phyloP scores from a whole-genome alignment of 495 filamentous ascomycete species.

The Chaetomium tenue region DNA sequence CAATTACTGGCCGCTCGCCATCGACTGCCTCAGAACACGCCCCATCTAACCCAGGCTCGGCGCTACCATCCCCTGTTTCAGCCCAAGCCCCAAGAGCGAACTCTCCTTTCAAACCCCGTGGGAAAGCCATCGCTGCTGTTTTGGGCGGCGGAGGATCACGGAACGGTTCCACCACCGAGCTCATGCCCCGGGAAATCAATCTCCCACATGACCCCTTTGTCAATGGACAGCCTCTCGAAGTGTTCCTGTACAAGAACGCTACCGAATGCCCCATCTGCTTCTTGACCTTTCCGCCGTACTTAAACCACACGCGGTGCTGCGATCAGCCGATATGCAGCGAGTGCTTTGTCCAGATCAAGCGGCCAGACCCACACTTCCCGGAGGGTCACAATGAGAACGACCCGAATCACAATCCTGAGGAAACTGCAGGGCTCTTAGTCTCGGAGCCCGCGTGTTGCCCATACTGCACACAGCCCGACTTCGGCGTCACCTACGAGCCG shows the following conservation, averaged over 20 bases:
- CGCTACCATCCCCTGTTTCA: slow-evolving; percentile 59
- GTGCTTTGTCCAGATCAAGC: slow-evolving; percentile 98
- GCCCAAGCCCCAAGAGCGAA: slow-evolving; percentile 31
- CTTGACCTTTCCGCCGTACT: slow-evolving; percentile 88
- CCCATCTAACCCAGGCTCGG: slow-evolving; percentile 49
- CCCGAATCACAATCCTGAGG: slow-evolving; percentile 44
- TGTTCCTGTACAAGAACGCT: slow-evolving; percentile 86
- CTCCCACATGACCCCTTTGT: slow-evolving; percentile 82
- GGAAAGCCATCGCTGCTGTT: slow-evolving; percentile 77
- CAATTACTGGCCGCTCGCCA: slow-evolving; percentile 69
- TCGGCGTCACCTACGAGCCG: slow-evolving; percentile 87
- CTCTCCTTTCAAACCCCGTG: slow-evolving; percentile 60
- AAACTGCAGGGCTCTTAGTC: slow-evolving; percentile 66
- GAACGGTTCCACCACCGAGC: slow-evolving; percentile 64
- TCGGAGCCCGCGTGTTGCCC: slow-evolving; percentile 93
- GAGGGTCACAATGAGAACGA: slow-evolving; percentile 67
- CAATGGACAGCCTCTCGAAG: slow-evolving; percentile 88
- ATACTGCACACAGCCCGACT: slow-evolving; percentile 92
- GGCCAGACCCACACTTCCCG: slow-evolving; percentile 91
- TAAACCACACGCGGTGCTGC: slow-evolving; percentile 95
- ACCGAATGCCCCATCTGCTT: slow-evolving; percentile 96
- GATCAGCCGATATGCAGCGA: slow-evolving; percentile 97
- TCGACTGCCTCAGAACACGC: slow-evolving; percentile 69
- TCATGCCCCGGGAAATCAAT: slow-evolving; percentile 70
- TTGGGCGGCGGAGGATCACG: slow-evolving; percentile 67